Conservation (phyloP, 352 stramenopile species). For the Pythium vanterpoolii region DNA sequence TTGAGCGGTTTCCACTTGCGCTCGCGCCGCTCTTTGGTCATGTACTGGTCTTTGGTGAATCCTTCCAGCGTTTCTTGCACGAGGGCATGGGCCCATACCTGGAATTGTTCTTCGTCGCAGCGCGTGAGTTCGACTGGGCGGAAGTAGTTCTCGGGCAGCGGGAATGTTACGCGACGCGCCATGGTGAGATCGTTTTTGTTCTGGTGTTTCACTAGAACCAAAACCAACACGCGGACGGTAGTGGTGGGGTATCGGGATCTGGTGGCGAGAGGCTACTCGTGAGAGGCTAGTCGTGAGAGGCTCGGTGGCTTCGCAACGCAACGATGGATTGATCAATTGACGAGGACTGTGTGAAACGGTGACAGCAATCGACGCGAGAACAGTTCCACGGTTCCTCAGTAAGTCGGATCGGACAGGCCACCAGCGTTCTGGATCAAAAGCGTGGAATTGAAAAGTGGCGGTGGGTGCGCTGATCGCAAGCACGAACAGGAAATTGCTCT, state of each 20-base stretch:
- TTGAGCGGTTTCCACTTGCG: conserved; percentile 75
- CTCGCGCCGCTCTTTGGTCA: conserved; percentile 55
- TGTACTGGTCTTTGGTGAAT: conserved; percentile 65
- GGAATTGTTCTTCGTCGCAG: conserved; percentile 48
- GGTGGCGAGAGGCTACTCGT: too few species aligned
- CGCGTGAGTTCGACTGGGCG: conserved; percentile 41
- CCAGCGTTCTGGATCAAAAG: too few species aligned
- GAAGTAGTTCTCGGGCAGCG: conserved; percentile 61
- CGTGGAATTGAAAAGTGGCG: too few species aligned
- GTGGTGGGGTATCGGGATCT: not conserved
- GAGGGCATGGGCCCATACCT: conserved; percentile 59
- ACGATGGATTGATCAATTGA: too few species aligned
- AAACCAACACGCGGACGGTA: not conserved
- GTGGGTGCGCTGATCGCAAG: too few species aligned
- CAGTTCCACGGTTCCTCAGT: too few species aligned
- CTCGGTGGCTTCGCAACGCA: too few species aligned
- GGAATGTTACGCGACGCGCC: conserved; percentile 35
- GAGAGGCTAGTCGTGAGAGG: too few species aligned
- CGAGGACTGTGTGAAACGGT: too few species aligned
- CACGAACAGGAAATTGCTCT: too few species aligned
- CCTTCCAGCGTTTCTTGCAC: conserved; percentile 65
- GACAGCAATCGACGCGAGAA: too few species aligned
- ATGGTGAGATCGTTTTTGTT: conserved; percentile 17
- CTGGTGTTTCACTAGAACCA: not conserved
- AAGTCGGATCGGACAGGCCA: too few species aligned